Evolutionary conservation across 1,139 yeast species (phyloP).

Genomic region (Debaryomyces sp.): DNA sequence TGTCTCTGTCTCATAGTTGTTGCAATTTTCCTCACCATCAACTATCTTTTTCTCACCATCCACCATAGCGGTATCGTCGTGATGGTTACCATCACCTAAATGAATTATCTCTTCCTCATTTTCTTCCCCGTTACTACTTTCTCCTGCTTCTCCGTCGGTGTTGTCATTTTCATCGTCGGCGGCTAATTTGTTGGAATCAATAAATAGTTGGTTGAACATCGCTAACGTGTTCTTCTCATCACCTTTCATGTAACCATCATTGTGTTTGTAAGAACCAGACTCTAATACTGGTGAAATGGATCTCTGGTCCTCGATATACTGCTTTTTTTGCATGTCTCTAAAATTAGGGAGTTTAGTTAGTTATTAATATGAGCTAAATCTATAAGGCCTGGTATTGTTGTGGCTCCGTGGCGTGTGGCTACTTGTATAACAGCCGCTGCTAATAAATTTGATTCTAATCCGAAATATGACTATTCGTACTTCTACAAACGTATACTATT

Average conservation of each 20-base stretch:
- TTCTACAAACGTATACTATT: neutral
- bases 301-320: conserved; percentile 9
- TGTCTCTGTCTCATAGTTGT: neutral
- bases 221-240: conserved; percentile 30
- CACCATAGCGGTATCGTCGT: neutral
- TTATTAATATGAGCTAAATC: neutral
- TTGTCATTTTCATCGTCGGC: conserved; percentile 3
- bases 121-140: neutral
- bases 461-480: neutral
- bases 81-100: neutral
- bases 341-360: conserved; percentile 1
- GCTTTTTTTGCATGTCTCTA: conserved; percentile 8
- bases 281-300: conserved; percentile 12
- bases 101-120: neutral
- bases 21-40: neutral
- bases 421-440: neutral
- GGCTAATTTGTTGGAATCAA: conserved; percentile 8
- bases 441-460: neutral
- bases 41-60: neutral
- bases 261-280: neutral
- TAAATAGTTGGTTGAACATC: conserved; percentile 27
- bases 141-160: neutral
- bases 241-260: conserved; percentile 31
- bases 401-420: neutral
- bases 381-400: neutral